Base-by-base conservation (phyloP, 345 rosid genomes). In the Eucalyptus camaldulensis region DNA sequence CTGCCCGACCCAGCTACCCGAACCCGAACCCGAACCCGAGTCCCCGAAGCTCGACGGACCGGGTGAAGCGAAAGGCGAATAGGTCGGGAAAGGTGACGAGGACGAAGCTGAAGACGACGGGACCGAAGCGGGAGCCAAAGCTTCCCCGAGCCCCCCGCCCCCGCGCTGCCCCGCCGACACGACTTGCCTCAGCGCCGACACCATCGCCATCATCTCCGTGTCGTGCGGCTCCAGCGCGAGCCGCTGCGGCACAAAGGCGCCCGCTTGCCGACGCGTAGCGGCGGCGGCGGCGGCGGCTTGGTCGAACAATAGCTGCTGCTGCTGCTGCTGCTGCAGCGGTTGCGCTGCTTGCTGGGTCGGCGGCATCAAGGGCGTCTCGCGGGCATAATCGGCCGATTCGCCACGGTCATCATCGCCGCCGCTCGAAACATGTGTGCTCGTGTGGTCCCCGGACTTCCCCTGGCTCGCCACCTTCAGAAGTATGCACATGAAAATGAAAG, bases 381-480 rank as follows among this genome's bases (percentile, higher is more conserved):
- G 83, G 27, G 80, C n/a, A 56, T 37, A 37, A 72, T 37, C 45
- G 83, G 83, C 83, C 83, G 24, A 72, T 37, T 72, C 45, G 27
- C 83, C 45, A 14, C 45, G 89, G 83, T 88, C 86, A 80, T 86
- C 80, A 25, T 58, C 87, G 87, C 24, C 81, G 33, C 69, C 45
- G 83, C 83, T 21, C 1, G 27, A 37, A 37, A 19, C 45, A 19
- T 37, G 83, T 37, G 45, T 72, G 83, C 83, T 21, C 45, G 45
- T 27, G 83, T 72, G 45, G 83, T 72, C 83, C 83, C 83, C 83
- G 83, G 83, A 37, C 25, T 72, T 40, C 45, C 83, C 83, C 45
- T 87, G 91, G 88, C 88, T 90, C 93, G 93, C 94, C 93, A 92
- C 94, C 93, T 90, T 92, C 54, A 87, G 49, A 17, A 89, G 83